Evolutionary conservation across 495 filamentous ascomycete species (phyloP), one percentile per base, ranked within the genome.

Genomic region (Astrothelium macrocarpum): DNA sequence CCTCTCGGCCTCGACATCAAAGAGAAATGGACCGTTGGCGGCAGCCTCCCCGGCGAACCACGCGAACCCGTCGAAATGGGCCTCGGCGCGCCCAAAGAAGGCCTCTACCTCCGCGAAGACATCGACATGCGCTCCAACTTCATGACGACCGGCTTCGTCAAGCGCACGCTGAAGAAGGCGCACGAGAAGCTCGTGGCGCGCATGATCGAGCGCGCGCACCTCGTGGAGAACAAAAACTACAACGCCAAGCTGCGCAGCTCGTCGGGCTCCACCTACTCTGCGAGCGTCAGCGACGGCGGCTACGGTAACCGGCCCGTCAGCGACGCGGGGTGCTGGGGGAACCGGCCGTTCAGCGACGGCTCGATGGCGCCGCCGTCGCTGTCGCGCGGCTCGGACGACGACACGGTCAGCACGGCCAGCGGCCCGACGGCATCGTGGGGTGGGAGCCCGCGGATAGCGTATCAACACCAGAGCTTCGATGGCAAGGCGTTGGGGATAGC

Each of bases 121-220:
- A 84, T 90, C 53, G 83, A 89, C 60, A 84, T 94, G 76, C 79
- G 80, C 61, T 91, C 87, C 78, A 91, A 91, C 68, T 75, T 90
- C 23, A 74, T 90, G 65, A 80, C 90, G 76, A 80, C 84, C 0
- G 71, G 76, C 11, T 91, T 91, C 68, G 86, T 92, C 45, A 90
- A 87, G 78, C 83, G 81, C 71, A 90, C 86, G 26, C 78, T 91
- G 26, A 88, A 87, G 70, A 87, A 87, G 65, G 80, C 86, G 1
- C 87, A 90, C 66, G 78, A 76, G 18, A 76, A 80, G 2, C 77
- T 94, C 39, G 87, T 91, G 1, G 83, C 85, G 26, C 74, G 84
- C 4, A 74, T 92, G 23, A 75, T 87, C 4, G 77, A 80, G 61
- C 89, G 87, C 66, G 82, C 85, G 23, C 49, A 56, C 29, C 11